These are phyloP conservation scores for Ambrosia artemisiifolia DNA, from an alignment of 129 eudicot species.

Conservation along the genomic window DNA sequence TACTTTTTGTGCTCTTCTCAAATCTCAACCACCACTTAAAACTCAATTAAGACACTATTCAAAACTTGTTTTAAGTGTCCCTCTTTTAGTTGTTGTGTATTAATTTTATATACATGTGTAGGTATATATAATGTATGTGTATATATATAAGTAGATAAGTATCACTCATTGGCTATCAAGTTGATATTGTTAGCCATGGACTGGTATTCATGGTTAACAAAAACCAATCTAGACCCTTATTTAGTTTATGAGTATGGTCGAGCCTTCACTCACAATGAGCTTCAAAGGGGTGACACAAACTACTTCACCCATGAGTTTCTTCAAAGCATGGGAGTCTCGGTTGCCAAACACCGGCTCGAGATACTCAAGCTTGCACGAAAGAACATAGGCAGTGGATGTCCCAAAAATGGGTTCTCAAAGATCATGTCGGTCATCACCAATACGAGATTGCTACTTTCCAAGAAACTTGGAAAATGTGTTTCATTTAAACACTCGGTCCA, in stretches of 20 bases:
- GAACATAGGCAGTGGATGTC: constrained; percentile 19
- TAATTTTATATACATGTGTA: constrained; percentile 4
- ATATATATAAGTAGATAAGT: constrained; percentile 11
- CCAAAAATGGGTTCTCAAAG: constrained; percentile 30
- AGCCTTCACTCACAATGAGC: constrained; percentile 48
- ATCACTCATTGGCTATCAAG: not conserved
- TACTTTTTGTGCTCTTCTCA: constrained; percentile 23
- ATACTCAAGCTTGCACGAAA: constrained; percentile 56
- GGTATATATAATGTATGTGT: not conserved
- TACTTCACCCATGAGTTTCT: constrained; percentile 72
- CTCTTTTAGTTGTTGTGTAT: not conserved
- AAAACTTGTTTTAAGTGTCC: constrained; percentile 1
- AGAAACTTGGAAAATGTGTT: constrained; percentile 38
- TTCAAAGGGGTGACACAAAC: constrained; percentile 40
- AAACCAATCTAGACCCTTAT: constrained; percentile 51
- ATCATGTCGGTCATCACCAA: constrained; percentile 44
- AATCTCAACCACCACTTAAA: constrained; percentile 21
- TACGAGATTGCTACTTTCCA: constrained; percentile 37
- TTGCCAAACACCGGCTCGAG: constrained; percentile 62
- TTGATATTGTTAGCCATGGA: constrained; percentile 50
- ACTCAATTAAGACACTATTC: constrained; percentile 17
- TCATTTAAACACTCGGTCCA: constrained; percentile 27
- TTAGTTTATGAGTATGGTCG: constrained; percentile 49
- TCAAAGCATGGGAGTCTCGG: constrained; percentile 54
- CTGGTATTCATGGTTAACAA: constrained; percentile 70